Base-by-base conservation (phyloP, 164 flowering plant genomes). In the Vitis riparia region DNA sequence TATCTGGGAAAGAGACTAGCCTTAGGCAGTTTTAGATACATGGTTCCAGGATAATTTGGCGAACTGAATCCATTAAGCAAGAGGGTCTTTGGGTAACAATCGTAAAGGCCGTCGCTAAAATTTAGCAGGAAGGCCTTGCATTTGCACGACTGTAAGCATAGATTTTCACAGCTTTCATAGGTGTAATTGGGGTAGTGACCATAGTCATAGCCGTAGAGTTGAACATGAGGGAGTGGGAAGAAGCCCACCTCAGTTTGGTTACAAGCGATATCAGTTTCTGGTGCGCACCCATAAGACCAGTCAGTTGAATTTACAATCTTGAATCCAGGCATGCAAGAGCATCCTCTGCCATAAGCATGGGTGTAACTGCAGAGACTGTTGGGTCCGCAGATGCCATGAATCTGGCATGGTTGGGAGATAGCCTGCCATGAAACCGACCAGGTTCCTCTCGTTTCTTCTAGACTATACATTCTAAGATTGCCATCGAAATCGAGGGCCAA, bases 211-310 rank as follows among this genome's bases (percentile, higher is more conserved):
- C 44, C 44, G 44, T 32, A 32, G 44, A 32, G 44, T 32, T 32
- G 44, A 32, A 32, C 44, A 32, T 32, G 44, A 32, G 44, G 44
- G 44, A 32, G 0, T 32, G 44, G 44, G 44, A 32, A 6, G 44
- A 32, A 32, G 7, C 44, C 44, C 44, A 32, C 44, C 44, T 32
- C 44, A 4, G 44, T 32, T 32, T 6, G 44, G 5, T 9, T 12
- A 48, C 56, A 70, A 10, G 1, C 44, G 44, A 32, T 32, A 6
- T 32, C 30, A 2, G 8, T 59, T 0, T 11, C 13, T 8, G 84
- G 72, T 59, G 68, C 68, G 32, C 88, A 85, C 3, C 88, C 88
- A 6, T 52, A 13, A 11, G 74, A 56, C 88, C 84, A 79, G 37
- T 77, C 83, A 0, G 58, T 3, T 0, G 1, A 44, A 47, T 74